Evolutionary conservation across 2,329 filamentous ascomycete genomes (phyloP), one percentile per base, ranked within the genome.

Genomic region (Ploettnerulaceae sp.): DNA sequence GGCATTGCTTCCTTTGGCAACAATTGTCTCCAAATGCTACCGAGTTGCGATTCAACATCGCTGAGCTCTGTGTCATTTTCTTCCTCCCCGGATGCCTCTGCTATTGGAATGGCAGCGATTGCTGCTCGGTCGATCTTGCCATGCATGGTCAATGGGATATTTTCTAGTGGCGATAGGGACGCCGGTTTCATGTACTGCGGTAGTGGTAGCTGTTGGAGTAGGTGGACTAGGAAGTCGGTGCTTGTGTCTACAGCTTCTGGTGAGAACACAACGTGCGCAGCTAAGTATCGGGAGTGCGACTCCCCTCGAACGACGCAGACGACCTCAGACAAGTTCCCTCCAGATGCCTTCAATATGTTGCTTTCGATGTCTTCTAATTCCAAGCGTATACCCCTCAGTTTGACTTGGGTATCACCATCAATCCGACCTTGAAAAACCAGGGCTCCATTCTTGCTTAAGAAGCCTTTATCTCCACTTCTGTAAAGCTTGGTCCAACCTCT

Each of bases 291-390:
- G n/a, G n/a, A n/a, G 8, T 60, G 43, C 6, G 44, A 34, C 8
- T 54, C 51, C 6, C 41, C 48, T 3, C 12, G 14, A n/a, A 11
- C 34, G 11, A 57, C 54, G 25, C 61, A 21, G 4, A 58, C 29
- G 3, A 63, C 58, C 2, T 62, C 51, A 8, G 62, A 60, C 7
- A 29, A 7, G 4, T 2, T 4, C 2, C 47, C 2, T 6, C 9
- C 8, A n/a, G 42, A 38, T 12, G 22, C 6, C 14, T 15, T 6
- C 25, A 44, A 3, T 6, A 51, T 39, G 12, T 8, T 20, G 2
- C 26, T 29, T 21, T 48, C 67, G n/a, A 74, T 64, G 7, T 72
- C 71, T 9, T 57, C 51, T 0, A 73, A 55, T 7, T 73, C 70
- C 14, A 72, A 64, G 2, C 67, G 58, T 11, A 65, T 20, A 0